A percentile compares a stretch with the other conserved stretches of the same genome.
Conservation (phyloP, 495 filamentous ascomycete species). For the Aspergillus ellipticus region DNA sequence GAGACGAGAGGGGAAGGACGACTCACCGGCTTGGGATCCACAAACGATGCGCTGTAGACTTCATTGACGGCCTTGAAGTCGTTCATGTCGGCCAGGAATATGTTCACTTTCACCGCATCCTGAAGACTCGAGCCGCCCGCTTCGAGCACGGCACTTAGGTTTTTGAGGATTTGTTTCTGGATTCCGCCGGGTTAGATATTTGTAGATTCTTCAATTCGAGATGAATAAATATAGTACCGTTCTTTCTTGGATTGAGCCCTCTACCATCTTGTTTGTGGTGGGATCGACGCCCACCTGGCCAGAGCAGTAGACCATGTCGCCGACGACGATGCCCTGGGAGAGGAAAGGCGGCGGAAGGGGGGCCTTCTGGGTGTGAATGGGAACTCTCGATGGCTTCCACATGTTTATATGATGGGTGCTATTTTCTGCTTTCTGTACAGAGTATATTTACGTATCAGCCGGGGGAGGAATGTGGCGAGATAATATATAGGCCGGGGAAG, state of each 20-base stretch:
- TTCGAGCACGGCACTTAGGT: slow-evolving; percentile 62
- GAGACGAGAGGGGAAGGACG: not conserved
- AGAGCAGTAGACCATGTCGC: slow-evolving; percentile 43
- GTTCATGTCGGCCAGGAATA: slow-evolving; percentile 67
- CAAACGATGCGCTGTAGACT: slow-evolving; percentile 53
- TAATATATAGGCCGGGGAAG: not conserved
- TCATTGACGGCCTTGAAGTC: slow-evolving; percentile 64
- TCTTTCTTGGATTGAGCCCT: slow-evolving; percentile 52
- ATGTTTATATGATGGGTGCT: slow-evolving; percentile 6
- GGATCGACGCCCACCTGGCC: slow-evolving; percentile 50
- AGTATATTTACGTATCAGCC: not conserved
- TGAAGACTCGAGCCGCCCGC: slow-evolving; percentile 58
- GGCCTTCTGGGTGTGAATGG: slow-evolving; percentile 32
- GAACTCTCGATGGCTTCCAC: slow-evolving; percentile 19
- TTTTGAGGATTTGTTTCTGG: slow-evolving; percentile 53
- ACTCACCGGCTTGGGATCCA: slow-evolving; percentile 50
- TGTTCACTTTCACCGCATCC: slow-evolving; percentile 65
- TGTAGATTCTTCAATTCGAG: not conserved
- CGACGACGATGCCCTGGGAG: slow-evolving; percentile 42
- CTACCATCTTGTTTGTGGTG: slow-evolving; percentile 43
- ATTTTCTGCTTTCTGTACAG: not conserved
- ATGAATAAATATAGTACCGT: slow-evolving; percentile 32
- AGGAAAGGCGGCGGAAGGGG: slow-evolving; percentile 41
- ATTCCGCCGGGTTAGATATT: not conserved
- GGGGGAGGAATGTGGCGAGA: not conserved